Conservation (phyloP, 176 grass and related monocot genomes). For the Carex parvula region DNA sequence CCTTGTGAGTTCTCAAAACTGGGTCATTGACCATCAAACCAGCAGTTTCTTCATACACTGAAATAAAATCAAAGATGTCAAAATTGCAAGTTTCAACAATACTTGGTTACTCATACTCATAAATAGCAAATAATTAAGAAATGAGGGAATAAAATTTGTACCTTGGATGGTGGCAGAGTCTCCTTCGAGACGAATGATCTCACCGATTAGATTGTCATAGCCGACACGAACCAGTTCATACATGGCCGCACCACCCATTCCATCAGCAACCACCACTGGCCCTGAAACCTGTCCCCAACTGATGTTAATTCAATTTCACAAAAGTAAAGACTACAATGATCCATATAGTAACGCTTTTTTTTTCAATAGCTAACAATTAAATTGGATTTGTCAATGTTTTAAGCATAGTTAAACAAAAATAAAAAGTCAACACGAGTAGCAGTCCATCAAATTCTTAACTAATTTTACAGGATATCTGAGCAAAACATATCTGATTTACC, state of each 20-base stretch:
- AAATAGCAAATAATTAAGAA: not conserved
- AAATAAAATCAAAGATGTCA: constrained; percentile 16
- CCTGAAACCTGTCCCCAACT: not conserved
- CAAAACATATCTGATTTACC: not conserved
- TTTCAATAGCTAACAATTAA: not conserved
- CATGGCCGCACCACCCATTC: constrained; percentile 87
- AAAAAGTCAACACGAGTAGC: not conserved
- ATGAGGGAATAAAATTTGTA: constrained; percentile 15
- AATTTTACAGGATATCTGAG: not conserved
- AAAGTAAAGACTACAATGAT: not conserved
- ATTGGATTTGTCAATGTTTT: not conserved
- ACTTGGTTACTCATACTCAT: not conserved
- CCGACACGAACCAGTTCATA: constrained; percentile 84
- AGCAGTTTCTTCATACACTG: constrained; percentile 92
- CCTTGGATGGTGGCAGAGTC: constrained; percentile 85
- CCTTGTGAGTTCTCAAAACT: constrained; percentile 68
- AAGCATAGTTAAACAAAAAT: not conserved
- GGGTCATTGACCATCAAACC: constrained; percentile 81
- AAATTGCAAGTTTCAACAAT: not conserved
- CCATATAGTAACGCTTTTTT: not conserved
- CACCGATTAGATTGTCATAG: constrained; percentile 75
- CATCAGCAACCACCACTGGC: constrained; percentile 81
- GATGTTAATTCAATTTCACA: not conserved
- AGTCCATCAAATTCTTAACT: not conserved
- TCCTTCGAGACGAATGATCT: constrained; percentile 90